Base-by-base conservation (phyloP, 306 rosid species). In the Citrullus mucosospermus region DNA sequence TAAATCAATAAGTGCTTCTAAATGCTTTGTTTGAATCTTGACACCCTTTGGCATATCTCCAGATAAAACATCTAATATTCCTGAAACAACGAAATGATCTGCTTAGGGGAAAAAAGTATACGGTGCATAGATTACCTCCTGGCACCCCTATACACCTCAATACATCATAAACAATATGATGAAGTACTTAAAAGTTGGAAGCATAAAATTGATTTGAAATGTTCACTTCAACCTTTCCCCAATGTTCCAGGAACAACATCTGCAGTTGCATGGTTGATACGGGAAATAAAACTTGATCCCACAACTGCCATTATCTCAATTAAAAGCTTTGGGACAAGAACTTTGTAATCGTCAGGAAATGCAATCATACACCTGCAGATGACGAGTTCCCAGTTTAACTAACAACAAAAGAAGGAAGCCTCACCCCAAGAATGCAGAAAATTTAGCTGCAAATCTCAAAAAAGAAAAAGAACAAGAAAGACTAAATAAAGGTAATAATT, bases 41-140 rank as follows among this genome's bases (percentile, higher is more conserved):
- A 85, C 90, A 80, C 99, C 99, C 89, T 96, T 96, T 61, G 94
- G 97, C 98, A 91, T 92, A 82, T 91, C 98, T 67, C 98, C 97
- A 73, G 98, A 90, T 80, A 96, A 84, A 79, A 89, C 89, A 84
- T 96, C 98, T 59, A 87, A 86, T 80, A 92, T 88, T 79, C 99
- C 99, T 96, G 84, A 72, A 78, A 65, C 57, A 70, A 72, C 39
- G 16, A 76, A 44, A 53, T 28, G 67, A 9, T 17, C 32, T 36
- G 66, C 10, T 43, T 46, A 30, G 80, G 25, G 58, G 18, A 9
- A 30, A 78, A 78, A 61, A 44, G 12, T 20, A 58, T 76, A 53
- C 8, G 3, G 63, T n/a, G 38, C 76, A 70, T 46, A 44, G 56
- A 70, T 70, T 6, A 44, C 13, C 76, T 13, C 56, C 57, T 25